Base-by-base conservation (phyloP, 2,329 filamentous ascomycete species). In the Aspergillus sp. region DNA sequence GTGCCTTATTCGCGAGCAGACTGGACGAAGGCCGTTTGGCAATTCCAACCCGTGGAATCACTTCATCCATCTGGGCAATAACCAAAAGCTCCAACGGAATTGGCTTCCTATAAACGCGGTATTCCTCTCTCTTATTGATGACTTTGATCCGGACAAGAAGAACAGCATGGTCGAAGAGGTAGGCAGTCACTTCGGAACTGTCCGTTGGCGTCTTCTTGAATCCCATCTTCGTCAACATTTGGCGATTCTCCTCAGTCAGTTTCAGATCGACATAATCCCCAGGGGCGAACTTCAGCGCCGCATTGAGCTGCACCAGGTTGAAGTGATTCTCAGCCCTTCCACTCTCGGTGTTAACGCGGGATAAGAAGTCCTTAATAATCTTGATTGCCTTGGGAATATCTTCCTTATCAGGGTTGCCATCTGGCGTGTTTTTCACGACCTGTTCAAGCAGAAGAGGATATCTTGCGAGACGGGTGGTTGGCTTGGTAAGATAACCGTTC, bases 251-350 rank as follows among this genome's bases (percentile, higher is more conserved):
- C 64, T 99, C 94, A 0, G 91, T 96, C 47, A 99, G 80, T 71
- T 95, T 95, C 56, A 99, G 77, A 69, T 99, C 94, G 45, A 97
- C 92, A 65, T 87, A 89, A 66, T 96, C 93, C 57, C 90, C 90
- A 1, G 89, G 87, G 40, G 88, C 84, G 80, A 95, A 99, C 57
- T 93, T 90, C 58, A 99, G 83, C 63, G 95, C 89, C 61, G 94
- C 86, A 67, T 96, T 94, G 30, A 99, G 81, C 61, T 91, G 89
- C 71, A 93, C 88, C 52, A 99, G 77, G 69, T 97, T 97, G 79
- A 96, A 97, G 48, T 94, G 88, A 68, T 99, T 99, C 73, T 99
- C 94, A 0, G 94, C 91, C 76, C 95, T 96, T 63, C 94, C 94
- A 60, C 91, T 96, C 71, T 97, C 94, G 13, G 89, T 83, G 66